Evolutionary conservation across 352 stramenopile genomes (phyloP), one percentile per base, ranked within the genome.

Genomic region (Phytophthora tentaculata): DNA sequence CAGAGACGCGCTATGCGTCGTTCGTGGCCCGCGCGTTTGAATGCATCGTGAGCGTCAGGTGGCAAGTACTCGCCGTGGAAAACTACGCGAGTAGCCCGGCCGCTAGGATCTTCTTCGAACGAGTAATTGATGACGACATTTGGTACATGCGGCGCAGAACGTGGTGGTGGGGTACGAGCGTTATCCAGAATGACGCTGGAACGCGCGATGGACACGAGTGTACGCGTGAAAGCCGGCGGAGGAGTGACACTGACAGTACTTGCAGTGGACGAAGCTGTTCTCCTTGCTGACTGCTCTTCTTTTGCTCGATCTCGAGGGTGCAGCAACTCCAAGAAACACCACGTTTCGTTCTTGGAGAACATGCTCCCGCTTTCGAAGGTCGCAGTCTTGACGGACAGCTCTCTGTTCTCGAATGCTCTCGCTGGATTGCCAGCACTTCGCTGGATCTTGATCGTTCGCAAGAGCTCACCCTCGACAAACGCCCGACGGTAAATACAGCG

Each of bases 71-170:
- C 80, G 4, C 62, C 80, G 13, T 80, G 67, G 58, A 86, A 86
- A 37, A 76, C 37, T 32, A 85, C 71, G 23, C 77, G 74, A 39
- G 80, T 80, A 17, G 61, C 63, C 5, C 67, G 54, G 0, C 75
- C 67, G 12, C 51, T 72, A 19, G 53, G 32, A 24, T 79, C 77
- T 65, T 84, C 71, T 35, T 84, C 74, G 23, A 84, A 84, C 12
- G 51, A 72, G 19, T 81, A 85, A 35, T 77, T 81, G 37, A 78
- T 78, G 45, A 81, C 62, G 6, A 88, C 76, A 47, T 80, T 69
- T 12, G 77, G 72, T 20, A 75, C 71, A 24, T 81, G 64, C 23
- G 61, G 67, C n/a, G 59, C 56, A 3, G 58, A 47, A 16, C 47
- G 56, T 20, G 63, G 45, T 13, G 62, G 28, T 7, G 19, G 20